Base-by-base conservation (phyloP, 1,284 basidiomycete species). In the Bjerkandera adusta region DNA sequence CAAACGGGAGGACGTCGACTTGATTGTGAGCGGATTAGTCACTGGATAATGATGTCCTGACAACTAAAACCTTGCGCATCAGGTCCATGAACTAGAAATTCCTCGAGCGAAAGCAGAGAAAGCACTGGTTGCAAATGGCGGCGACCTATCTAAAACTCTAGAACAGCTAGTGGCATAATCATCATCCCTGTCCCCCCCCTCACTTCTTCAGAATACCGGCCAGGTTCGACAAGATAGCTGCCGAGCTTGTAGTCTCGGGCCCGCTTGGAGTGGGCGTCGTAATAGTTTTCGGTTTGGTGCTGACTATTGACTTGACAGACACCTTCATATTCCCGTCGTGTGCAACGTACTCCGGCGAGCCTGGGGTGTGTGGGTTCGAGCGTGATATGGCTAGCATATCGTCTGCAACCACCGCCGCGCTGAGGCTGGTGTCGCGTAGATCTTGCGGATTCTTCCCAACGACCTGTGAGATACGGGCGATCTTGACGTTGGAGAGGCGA, bases 81-180 rank as follows among this genome's bases (percentile, higher is more conserved):
- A 85, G 83, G 70, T 83, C 7, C 70, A 73, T 49, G 83, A 85
- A 64, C 75, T 86, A 45, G 83, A 85, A 55, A 76, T 84, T 46
- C 61, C 81, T 5, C 70, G 76, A 35, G 56, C 65, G 5, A 76
- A 80, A 51, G 83, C 82, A 3, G 83, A 83, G 55, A 76, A 73
- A 52, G 68, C 72, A 1, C 67, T 86, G 4, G 57, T 60, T 13
- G 75, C 77, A 34, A 69, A 79, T 25, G 47, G 58, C 16, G 65
- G 64, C 5, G 59, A 66, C 39, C 35, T 70, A 2, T 46, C 36
- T n/a, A 64, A 64, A 51, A 60, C 65, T 36, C 53, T 69, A 11
- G 50, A 57, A 36, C 51, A 50, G n/a, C 59, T 62, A 38, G 52
- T 68, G 34, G 53, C 50, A 30, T 43, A 26, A 27, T 36, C 11